phyloP scores from a whole-genome alignment of 257 asterid genomes.

The Capsicum baccatum region DNA sequence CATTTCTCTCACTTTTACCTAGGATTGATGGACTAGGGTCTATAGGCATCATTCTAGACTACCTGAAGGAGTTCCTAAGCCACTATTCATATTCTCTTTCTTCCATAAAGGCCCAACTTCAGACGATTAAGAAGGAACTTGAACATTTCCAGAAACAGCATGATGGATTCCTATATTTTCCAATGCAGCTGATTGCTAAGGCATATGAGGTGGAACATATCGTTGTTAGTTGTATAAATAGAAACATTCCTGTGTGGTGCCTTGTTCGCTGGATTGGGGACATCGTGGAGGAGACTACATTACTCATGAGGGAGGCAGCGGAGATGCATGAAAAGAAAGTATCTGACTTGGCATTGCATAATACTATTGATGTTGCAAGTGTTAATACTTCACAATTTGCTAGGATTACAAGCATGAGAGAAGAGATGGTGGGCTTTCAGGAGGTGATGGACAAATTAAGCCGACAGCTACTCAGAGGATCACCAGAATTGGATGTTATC shows the following conservation, averaged over 20 bases:
- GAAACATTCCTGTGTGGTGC: slow-evolving; percentile 28
- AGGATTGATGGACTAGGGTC: neutral
- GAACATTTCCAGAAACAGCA: neutral
- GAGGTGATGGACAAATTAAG: slow-evolving; percentile 17
- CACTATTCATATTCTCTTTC: neutral
- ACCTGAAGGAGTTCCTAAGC: neutral
- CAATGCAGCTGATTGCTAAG: neutral
- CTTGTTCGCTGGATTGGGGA: slow-evolving; percentile 26
- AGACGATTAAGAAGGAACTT: neutral
- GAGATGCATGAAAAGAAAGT: neutral
- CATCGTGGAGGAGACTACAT: neutral
- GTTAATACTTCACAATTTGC: neutral
- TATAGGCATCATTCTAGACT: neutral
- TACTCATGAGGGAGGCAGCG: neutral
- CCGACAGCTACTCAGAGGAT: slow-evolving; percentile 21
- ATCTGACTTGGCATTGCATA: neutral
- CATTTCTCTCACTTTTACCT: neutral
- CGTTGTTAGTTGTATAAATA: slow-evolving; percentile 21
- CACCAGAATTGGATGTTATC: slow-evolving; percentile 5
- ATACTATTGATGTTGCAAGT: neutral
- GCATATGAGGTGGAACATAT: slow-evolving; percentile 39
- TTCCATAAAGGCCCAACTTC: neutral
- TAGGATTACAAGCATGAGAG: neutral
- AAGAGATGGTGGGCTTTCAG: slow-evolving; percentile 38
- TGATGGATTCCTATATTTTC: neutral